A percentile compares a stretch with the other conserved stretches of the same genome.
phyloP scores from a whole-genome alignment of 169 alveolate species.

The Plasmodium falciparum region DNA sequence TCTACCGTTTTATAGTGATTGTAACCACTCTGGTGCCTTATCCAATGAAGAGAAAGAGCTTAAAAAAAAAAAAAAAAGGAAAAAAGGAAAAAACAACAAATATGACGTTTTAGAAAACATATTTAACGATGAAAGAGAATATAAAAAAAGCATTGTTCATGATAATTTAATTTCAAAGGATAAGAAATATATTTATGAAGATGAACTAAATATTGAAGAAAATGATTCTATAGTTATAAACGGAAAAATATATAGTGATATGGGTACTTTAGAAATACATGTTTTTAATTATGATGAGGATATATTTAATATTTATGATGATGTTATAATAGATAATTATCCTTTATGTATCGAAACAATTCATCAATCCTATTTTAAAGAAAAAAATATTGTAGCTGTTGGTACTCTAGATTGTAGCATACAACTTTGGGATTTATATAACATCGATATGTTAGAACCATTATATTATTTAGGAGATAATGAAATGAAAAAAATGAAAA shows the following conservation, averaged over 20 bases:
- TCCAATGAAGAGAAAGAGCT: background rate
- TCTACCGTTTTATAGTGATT: background rate
- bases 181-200: constrained; percentile 55
- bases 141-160: constrained; percentile 16
- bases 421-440: constrained; percentile 46
- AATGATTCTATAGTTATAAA: constrained; percentile 30
- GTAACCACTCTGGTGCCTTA: background rate
- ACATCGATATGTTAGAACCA: constrained; percentile 37
- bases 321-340: constrained; percentile 38
- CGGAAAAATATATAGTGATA: constrained; percentile 56
- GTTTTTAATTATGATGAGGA: constrained; percentile 42
- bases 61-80: constrained; percentile 5
- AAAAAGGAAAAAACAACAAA: background rate
- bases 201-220: constrained; percentile 36
- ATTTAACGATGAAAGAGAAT: constrained; percentile 33
- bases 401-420: constrained; percentile 44
- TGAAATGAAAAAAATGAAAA: background rate
- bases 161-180: constrained; percentile 16
- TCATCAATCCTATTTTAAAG: constrained; percentile 6
- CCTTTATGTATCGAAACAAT: constrained; percentile 50
- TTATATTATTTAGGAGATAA: constrained; percentile 34
- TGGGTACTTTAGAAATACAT: constrained; percentile 64
- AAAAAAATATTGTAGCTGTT: constrained; percentile 35
- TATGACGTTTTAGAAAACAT: background rate
- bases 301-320: constrained; percentile 65